These are phyloP conservation scores for Penicillium canariense DNA, from an alignment of 495 filamentous ascomycete species.

Conservation along the genomic window DNA sequence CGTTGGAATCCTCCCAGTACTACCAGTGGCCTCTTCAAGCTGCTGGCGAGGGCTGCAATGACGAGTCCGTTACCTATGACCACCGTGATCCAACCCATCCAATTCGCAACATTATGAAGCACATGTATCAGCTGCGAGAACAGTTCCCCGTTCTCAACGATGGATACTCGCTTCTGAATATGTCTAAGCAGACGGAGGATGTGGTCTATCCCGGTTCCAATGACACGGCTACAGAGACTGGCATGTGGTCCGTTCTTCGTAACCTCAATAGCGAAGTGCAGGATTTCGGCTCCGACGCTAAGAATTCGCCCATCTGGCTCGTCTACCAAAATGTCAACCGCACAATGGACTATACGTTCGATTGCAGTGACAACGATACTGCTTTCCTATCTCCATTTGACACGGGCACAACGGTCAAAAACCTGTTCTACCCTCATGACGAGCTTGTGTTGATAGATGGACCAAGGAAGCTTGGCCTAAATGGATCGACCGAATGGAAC, in stretches of 20 bases:
- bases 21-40: slow-evolving; percentile 55
- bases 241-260: slow-evolving; percentile 64
- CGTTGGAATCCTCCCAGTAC: slow-evolving; percentile 55
- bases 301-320: slow-evolving; percentile 60
- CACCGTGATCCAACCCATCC: slow-evolving; percentile 69
- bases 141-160: slow-evolving; percentile 61
- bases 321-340: slow-evolving; percentile 61
- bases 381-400: slow-evolving; percentile 59
- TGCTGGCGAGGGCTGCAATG: slow-evolving; percentile 54
- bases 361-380: slow-evolving; percentile 47
- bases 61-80: slow-evolving; percentile 55
- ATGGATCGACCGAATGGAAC: slow-evolving; percentile 43
- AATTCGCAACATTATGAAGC: slow-evolving; percentile 62
- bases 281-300: slow-evolving; percentile 36
- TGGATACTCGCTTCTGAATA: slow-evolving; percentile 52
- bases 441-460: slow-evolving; percentile 46
- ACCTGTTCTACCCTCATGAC: slow-evolving; percentile 62
- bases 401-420: slow-evolving; percentile 53
- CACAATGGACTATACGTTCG: slow-evolving; percentile 53
- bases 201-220: slow-evolving; percentile 53
- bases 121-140: slow-evolving; percentile 61
- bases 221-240: slow-evolving; percentile 55
- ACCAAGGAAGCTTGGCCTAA: slow-evolving; percentile 36
- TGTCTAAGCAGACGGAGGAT: slow-evolving; percentile 55
- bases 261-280: slow-evolving; percentile 47